These are phyloP conservation scores for Pulveroboletus frians DNA, from an alignment of 768 basidiomycete species.

Conservation along the genomic window DNA sequence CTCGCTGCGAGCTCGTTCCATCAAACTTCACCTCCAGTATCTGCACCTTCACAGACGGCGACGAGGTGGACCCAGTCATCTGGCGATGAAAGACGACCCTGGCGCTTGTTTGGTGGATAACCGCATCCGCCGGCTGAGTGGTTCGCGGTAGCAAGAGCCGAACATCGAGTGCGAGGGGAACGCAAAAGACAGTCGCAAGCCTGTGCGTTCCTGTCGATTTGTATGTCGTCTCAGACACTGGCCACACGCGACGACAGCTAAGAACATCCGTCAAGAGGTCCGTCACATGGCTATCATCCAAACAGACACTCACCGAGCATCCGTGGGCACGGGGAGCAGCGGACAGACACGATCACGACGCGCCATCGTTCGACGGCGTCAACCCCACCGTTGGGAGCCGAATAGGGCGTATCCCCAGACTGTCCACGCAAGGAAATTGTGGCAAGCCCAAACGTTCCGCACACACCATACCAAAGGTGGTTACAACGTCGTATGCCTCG, in stretches of 20 bases:
- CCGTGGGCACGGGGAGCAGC: not conserved
- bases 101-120: not conserved
- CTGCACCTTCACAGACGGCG: not conserved
- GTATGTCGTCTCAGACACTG: slow-evolving; percentile 5
- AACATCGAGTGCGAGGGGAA: not conserved
- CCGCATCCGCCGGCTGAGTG: not conserved
- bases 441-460: slow-evolving; percentile 5
- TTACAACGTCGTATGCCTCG: not conserved
- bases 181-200: not conserved
- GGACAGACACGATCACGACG: not conserved
- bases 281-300: not conserved
- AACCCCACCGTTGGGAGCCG: not conserved
- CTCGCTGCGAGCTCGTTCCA: not conserved
- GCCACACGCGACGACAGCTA: not conserved
- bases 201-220: not conserved
- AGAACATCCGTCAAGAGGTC: slow-evolving; percentile 1
- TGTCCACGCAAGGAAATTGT: slow-evolving; percentile 11
- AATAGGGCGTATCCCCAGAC: not conserved
- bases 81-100: not conserved
- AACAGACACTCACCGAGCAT: slow-evolving; percentile 2
- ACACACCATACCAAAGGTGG: slow-evolving; percentile 15
- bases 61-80: not conserved
- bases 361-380: not conserved
- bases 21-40: not conserved
- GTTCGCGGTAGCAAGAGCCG: not conserved